phyloP scores from a whole-genome alignment of 2,329 filamentous ascomycete species.

The Aureobasidium sp. region DNA sequence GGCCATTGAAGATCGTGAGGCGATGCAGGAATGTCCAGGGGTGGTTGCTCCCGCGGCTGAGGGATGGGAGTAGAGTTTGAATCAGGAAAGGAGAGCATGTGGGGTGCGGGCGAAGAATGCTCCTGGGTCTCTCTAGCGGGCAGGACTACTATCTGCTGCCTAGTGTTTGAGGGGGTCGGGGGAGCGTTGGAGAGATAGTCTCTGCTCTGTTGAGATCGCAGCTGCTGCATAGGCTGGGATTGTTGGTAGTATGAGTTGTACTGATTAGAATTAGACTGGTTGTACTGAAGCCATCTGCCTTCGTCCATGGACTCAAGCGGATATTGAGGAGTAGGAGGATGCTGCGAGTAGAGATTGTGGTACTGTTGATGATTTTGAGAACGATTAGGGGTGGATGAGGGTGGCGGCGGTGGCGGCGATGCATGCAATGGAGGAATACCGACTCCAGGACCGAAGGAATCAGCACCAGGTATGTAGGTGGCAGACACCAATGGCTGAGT shows the following conservation, averaged over 20 bases:
- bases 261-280: background rate
- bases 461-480: conserved; percentile 77
- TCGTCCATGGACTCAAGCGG: background rate
- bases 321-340: background rate
- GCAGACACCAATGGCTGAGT: conserved; percentile 60
- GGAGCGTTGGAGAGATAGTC: conserved; percentile 20
- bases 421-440: conserved; percentile 70
- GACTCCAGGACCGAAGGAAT: conserved; percentile 84
- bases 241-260: conserved; percentile 19
- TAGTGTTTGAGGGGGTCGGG: conserved; percentile 23
- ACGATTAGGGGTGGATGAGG: conserved; percentile 4
- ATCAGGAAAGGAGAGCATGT: conserved; percentile 17
- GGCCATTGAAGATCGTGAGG: conserved; percentile 76
- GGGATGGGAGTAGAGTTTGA: conserved; percentile 32
- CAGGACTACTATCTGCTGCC: conserved; percentile 18
- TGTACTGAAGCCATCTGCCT: conserved; percentile 2
- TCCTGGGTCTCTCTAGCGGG: conserved; percentile 29
- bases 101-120: conserved; percentile 26
- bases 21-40: conserved; percentile 47
- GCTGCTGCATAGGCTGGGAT: conserved; percentile 17
- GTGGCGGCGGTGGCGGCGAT: conserved; percentile 15
- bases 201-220: conserved; percentile 14
- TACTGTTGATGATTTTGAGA: conserved; percentile 26
- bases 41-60: conserved; percentile 28
- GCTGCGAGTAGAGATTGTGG: background rate